Conservation (phyloP, 2,329 filamentous ascomycete genomes). For the Rhytidhysteron rufulum region DNA sequence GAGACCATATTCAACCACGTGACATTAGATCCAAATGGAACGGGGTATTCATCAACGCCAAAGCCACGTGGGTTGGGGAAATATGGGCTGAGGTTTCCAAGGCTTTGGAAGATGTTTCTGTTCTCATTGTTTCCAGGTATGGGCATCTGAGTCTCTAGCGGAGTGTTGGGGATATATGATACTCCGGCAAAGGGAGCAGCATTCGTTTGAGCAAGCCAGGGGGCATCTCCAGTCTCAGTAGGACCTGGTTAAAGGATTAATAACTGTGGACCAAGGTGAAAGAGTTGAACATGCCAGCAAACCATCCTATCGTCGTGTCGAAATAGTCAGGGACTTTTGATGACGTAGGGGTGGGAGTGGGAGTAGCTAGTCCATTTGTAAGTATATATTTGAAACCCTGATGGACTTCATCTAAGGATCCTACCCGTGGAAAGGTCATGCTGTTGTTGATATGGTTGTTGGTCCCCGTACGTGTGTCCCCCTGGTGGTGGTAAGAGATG, state of each 20-base stretch:
- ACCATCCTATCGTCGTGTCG: slow-evolving; percentile 26
- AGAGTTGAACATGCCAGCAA: slow-evolving; percentile 15
- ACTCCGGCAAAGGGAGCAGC: slow-evolving; percentile 58
- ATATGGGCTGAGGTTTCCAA: slow-evolving; percentile 69
- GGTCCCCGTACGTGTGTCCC: neutral
- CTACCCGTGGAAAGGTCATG: neutral
- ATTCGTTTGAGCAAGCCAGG: slow-evolving; percentile 69
- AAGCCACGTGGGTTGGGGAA: slow-evolving; percentile 65
- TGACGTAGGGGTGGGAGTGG: slow-evolving; percentile 16
- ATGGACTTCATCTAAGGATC: neutral
- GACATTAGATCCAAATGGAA: slow-evolving; percentile 65
- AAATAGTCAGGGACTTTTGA: slow-evolving; percentile 29
- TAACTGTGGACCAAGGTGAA: neutral
- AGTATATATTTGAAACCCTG: neutral
- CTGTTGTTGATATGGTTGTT: neutral
- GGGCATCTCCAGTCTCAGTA: slow-evolving; percentile 64
- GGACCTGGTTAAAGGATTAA: slow-evolving; percentile 45
- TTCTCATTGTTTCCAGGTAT: slow-evolving; percentile 58
- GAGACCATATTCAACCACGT: slow-evolving; percentile 69
- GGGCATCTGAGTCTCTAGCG: slow-evolving; percentile 67
- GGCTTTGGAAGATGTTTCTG: slow-evolving; percentile 65
- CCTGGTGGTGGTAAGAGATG: neutral
- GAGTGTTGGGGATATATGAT: slow-evolving; percentile 64
- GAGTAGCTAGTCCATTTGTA: neutral
- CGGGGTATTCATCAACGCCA: slow-evolving; percentile 67